Evolutionary conservation across 2,329 filamentous ascomycete species (phyloP), one percentile per base, ranked within the genome.

Genomic region (Parastagonospora avenae): DNA sequence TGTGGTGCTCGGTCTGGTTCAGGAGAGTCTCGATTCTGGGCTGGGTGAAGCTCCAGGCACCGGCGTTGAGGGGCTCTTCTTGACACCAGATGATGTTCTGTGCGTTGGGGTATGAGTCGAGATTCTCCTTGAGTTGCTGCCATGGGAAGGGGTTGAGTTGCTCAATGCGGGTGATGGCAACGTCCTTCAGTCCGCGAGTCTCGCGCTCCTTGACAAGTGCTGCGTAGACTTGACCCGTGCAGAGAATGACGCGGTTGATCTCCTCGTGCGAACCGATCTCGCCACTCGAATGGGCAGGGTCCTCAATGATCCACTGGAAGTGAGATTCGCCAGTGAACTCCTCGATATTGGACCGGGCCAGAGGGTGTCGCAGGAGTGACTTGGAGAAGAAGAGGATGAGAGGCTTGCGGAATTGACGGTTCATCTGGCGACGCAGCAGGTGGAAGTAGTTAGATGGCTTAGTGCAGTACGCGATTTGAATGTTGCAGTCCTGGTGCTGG

Each of bases 401-500:
- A 66, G 94, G 94, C 83, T 99, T 99, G 79, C 94, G 87, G 89
- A 99, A 99, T 74, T 99, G 93, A 70, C 94, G 87, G 83, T 97
- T 92, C 87, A 99, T 96, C 80, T 99, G 94, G 77, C 94, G 87
- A 74, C 94, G 90, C 59, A 99, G 85, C 63, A 94, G 87, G 78
- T 99, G 94, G 88, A 99, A 99, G 74, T 95, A 77, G 78, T 99
- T 99, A 60, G 93, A 85, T 27, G 94, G 94, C 40, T 89, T 90
- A n/a, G 94, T 99, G 86, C 95, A 92, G 82, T 94, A 96, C 48
- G 88, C 92, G 74, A 99, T 89, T 80, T 99, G 94, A 87, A 99
- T 96, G 81, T 99, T 99, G 83, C 92, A 96, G 79, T 99, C 94
- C 80, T 99, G 94, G 81, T 99, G 94, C 78, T 97, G 94, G 64